A percentile compares a stretch with the other conserved stretches of the same genome.
Evolutionary conservation across 73 alveolate species (phyloP).

Genomic region (Paramecium tetraurelia): DNA sequence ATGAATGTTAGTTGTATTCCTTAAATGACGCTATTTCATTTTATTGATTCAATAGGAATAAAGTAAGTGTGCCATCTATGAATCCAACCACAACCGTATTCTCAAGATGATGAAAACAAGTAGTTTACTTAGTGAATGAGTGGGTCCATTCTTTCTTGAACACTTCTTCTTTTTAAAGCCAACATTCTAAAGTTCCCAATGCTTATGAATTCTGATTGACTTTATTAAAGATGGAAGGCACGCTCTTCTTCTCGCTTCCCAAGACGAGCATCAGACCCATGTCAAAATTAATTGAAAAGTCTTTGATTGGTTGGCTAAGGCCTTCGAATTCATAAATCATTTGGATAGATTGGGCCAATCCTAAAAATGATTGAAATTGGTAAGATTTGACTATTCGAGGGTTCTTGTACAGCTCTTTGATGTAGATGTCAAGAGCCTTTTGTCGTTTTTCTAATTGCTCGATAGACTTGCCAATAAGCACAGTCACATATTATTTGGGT

Average conservation of each 20-base stretch:
- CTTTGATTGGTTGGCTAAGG: neutral
- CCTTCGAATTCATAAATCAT: slow-evolving; percentile 21
- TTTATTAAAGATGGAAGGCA: neutral
- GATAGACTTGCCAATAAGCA: neutral
- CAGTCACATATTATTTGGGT: neutral
- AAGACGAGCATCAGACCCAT: slow-evolving; percentile 17
- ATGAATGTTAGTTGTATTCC: neutral
- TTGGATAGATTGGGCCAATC: neutral
- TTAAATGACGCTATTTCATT: neutral
- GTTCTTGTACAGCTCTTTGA: neutral
- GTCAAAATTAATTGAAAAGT: neutral
- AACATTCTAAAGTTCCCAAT: slow-evolving; percentile 37
- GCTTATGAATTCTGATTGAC: neutral
- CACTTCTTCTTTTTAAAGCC: neutral
- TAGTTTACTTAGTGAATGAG: neutral
- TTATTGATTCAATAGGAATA: neutral
- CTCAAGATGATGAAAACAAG: neutral
- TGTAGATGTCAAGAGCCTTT: neutral
- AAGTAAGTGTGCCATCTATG: neutral
- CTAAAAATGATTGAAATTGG: neutral
- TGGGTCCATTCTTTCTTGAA: neutral
- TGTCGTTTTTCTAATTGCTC: neutral
- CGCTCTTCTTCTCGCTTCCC: neutral
- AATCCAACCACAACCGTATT: neutral
- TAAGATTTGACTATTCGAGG: slow-evolving; percentile 16